Evolutionary conservation across 352 stramenopile species (phyloP), one percentile per base, ranked within the genome.

Genomic region (Halophytophthora polymorphica): DNA sequence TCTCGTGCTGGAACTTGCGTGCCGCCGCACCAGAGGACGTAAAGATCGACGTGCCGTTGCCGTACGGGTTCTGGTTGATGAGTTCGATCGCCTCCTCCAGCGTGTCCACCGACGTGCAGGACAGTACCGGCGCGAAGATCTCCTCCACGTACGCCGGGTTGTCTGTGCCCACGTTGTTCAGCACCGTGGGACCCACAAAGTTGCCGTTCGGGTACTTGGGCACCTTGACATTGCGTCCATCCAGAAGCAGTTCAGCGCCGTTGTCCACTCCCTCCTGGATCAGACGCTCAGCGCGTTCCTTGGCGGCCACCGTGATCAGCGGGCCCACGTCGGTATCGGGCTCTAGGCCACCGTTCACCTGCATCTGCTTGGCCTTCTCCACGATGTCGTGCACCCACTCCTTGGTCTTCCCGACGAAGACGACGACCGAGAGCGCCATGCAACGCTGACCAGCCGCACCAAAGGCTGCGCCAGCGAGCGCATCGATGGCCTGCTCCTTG

Each of bases 41-140:
- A 73, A 98, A 99, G 58, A 99, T 97, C 6, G 93, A 95, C 44
- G 85, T 97, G 38, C 95, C 96, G 69, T 99, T 99, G 53, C 96
- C 96, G 77, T 98, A 99, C 28, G 79, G 86, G 77, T 98, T 98
- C 22, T 58, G 57, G 73, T 99, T 99, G 61, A 97, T 96, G 38
- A 99, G 64, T 46, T 78, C 69, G 21, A 99, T 98, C 13, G 96
- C 96, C 56, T 99, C 96, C 31, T 98, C 94, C 23, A 99, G 73
- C 18, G 90, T 98, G 45, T 98, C 88, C 14, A 96, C 93, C 12
- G 75, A 78, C 29, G 96, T 75, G 70, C 87, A 92, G 31, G 86
- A 78, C 21, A 99, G 66, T 35, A 99, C 96, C 13, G 96, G 96
- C n/a, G 89, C 96, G 70, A 99, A 99, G 43, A 99, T 96, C 73